Conservation (phyloP, 345 rosid species). For the Eucalyptus shirleyi region DNA sequence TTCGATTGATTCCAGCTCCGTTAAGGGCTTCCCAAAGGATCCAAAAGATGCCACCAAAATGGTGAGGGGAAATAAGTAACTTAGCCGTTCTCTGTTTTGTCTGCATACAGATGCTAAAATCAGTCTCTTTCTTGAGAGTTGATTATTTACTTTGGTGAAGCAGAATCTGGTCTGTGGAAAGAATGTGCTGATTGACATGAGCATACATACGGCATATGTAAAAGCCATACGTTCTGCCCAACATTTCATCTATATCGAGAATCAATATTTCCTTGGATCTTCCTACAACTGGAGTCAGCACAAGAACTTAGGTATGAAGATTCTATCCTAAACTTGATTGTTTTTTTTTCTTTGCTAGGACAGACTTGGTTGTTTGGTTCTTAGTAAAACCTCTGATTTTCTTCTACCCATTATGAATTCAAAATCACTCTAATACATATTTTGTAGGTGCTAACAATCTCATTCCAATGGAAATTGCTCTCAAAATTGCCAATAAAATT, state of each 20-base stretch:
- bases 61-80: conserved; percentile 24
- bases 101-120: background rate
- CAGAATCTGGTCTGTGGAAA: conserved; percentile 89
- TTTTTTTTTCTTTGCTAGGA: background rate
- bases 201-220: conserved; percentile 95
- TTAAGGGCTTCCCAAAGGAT: conserved; percentile 83
- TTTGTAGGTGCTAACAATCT: conserved; percentile 81
- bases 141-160: conserved; percentile 9
- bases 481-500: conserved; percentile 82
- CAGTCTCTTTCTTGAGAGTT: background rate
- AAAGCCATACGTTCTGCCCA: conserved; percentile 97
- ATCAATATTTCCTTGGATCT: conserved; percentile 94
- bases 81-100: background rate
- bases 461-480: conserved; percentile 96
- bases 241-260: conserved; percentile 91
- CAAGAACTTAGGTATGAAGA: conserved; percentile 54
- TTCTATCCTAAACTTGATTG: background rate
- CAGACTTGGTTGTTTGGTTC: background rate
- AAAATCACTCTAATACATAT: background rate
- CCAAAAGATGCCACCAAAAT: conserved; percentile 60
- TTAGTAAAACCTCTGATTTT: background rate
- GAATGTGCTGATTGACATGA: conserved; percentile 95
- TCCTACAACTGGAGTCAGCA: conserved; percentile 76
- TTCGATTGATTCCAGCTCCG: conserved; percentile 90
- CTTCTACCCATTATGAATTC: background rate